Base-by-base conservation (phyloP, 441 rosid species). In the Gossypium trilobum region DNA sequence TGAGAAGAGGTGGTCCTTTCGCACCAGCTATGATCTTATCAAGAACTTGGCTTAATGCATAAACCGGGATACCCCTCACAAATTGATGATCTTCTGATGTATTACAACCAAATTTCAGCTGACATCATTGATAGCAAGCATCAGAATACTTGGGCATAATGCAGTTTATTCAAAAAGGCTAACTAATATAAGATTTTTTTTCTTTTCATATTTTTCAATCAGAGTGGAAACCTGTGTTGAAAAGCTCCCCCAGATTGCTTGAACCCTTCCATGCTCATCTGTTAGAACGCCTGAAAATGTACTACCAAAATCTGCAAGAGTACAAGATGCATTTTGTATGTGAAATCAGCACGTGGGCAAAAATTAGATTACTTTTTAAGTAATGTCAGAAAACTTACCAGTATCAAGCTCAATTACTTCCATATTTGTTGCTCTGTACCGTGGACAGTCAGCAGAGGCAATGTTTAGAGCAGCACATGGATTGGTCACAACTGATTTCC, bases 191-290 rank as follows among this genome's bases (percentile, higher is more conserved):
- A 60, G 72, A 76, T 75, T 31, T 27, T 8, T 31, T 20, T 20
- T 39, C 11, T 22, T 65, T 65, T 20, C 23, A 65, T 20, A 20
- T 46, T 22, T 65, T 22, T 65, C 33, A 33, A 56, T 67, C 22
- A 27, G 1, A 48, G 77, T 77, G 58, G 72, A 77, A 77, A 92
- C 99, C 97, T 88, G 92, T 73, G 96, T 84, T n/a, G 98, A 87
- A 86, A 95, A 95, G 87, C 98, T 89, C 77, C 90, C 99, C 99
- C 99, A 95, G 36, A 95, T 80, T 73, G 99, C 99, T 78, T 89
- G 91, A 72, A 95, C 93, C 82, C 87, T 84, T 80, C 99, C 99
- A 14, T 22, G 89, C 86, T 89, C 95, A 86, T 91, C 90, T 74
- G 93, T 83, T 75, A 95, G 84, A 68, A 90, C 97, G 23, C 99